Base-by-base conservation (phyloP, 306 rosid species). In the Glycine tomentella region DNA sequence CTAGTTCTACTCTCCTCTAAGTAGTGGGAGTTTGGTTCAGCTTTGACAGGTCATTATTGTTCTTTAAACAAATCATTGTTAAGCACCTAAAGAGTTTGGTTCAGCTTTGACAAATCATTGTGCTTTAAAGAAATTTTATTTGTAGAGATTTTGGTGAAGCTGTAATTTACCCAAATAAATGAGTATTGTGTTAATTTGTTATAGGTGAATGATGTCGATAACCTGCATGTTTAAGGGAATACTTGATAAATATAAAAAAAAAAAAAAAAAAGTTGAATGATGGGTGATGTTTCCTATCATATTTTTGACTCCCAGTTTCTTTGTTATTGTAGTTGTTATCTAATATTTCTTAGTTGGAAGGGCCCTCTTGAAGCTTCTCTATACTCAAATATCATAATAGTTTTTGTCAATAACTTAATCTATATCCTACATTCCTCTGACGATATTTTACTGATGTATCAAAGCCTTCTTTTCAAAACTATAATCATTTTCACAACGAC, bases 331-430 rank as follows among this genome's bases (percentile, higher is more conserved):
- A 20, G 46, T 46, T 25, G 14, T 31, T 63, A 5, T 7, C 40
- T 25, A 1, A 64, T 64, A 65, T 50, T n/a, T 17, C 38, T 34
- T 64, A 16, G 38, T 33, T 66, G 38, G 2, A 36, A 36, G 55
- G 65, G 36, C 7, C 55, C 53, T 14, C 66, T 51, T 16, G 4
- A 64, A 78, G 65, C 53, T 66, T 78, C 56, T 62, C 33, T 38
- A 17, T 11, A 52, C 64, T 77, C 42, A 64, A 50, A 77, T 48
- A 33, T 65, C 74, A 50, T 64, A 52, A 50, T 52, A 53, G 14
- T 50, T 25, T 36, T 45, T 25, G 58, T 6, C 70, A 61, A 14
- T 75, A 61, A 45, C 25, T 34, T 57, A n/a, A 15, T 50, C 25
- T 10, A 20, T 2, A 48, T 48, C 15, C 17, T 57, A 40, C 53